Conservation (phyloP, 2,329 filamentous ascomycete genomes). For the Aspergillus tubingensis region DNA sequence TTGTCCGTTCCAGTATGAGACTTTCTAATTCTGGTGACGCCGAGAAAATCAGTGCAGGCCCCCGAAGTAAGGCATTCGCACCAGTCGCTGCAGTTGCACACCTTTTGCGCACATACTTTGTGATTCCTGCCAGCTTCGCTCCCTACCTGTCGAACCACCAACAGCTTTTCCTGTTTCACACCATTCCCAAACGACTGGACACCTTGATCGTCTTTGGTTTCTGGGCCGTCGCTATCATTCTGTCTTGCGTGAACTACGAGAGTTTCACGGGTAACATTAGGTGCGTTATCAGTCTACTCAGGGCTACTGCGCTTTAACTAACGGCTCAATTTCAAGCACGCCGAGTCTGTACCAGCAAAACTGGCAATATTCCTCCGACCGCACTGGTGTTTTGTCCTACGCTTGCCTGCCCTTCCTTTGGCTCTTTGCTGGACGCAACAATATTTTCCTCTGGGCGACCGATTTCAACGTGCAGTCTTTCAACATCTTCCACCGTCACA, state of each 20-base stretch:
- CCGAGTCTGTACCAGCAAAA: constrained; percentile 12
- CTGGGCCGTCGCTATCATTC: constrained; percentile 15
- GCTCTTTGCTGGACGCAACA: constrained; percentile 66
- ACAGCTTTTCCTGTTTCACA: constrained; percentile 12
- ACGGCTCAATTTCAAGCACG: background rate
- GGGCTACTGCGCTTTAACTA: background rate
- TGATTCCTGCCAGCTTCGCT: constrained; percentile 9
- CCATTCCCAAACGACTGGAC: constrained; percentile 17
- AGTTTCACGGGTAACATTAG: constrained; percentile 16
- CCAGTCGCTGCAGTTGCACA: background rate
- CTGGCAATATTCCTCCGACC: constrained; percentile 59
- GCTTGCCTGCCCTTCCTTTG: constrained; percentile 64
- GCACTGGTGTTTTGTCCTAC: constrained; percentile 63
- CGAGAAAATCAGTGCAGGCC: background rate
- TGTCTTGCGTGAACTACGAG: constrained; percentile 18
- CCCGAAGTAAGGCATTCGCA: background rate
- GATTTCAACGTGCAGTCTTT: constrained; percentile 66
- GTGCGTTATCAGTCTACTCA: constrained; percentile 2
- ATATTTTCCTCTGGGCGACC: constrained; percentile 63
- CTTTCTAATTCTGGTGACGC: background rate
- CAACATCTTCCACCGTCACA: constrained; percentile 65
- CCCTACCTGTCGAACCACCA: constrained; percentile 14
- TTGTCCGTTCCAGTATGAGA: background rate
- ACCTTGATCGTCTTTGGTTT: constrained; percentile 15
- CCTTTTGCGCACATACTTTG: constrained; percentile 4